phyloP scores from a whole-genome alignment of 2,329 filamentous ascomycete genomes.

The Chaetomiaceae sp. region DNA sequence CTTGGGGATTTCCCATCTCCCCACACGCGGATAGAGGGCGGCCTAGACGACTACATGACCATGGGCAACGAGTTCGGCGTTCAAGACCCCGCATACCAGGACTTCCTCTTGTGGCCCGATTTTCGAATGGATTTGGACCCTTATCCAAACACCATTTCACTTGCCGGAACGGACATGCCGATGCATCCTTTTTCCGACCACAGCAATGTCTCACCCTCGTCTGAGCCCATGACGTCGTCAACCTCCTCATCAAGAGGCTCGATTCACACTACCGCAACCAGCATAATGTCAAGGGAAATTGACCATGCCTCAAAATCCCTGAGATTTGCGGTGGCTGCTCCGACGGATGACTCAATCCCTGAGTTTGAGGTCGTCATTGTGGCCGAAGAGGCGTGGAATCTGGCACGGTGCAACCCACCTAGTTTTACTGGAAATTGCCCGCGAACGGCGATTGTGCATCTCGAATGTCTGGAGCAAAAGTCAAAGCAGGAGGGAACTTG shows the following conservation, averaged over 20 bases:
- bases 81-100: conserved; percentile 39
- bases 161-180: conserved; percentile 34
- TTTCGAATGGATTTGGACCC: conserved; percentile 43
- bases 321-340: conserved; percentile 30
- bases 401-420: conserved; percentile 47
- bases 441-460: conserved; percentile 47
- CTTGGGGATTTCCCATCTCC: conserved; percentile 37
- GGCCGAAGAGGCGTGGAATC: conserved; percentile 47
- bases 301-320: conserved; percentile 33
- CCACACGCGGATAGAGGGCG: conserved; percentile 33
- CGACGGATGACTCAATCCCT: conserved; percentile 33
- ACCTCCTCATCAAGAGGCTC: conserved; percentile 41
- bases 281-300: conserved; percentile 42
- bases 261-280: conserved; percentile 44
- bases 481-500: conserved; percentile 46
- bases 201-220: conserved; percentile 40
- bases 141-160: conserved; percentile 33
- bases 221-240: conserved; percentile 39
- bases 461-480: conserved; percentile 48
- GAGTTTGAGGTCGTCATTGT: conserved; percentile 46
- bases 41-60: conserved; percentile 41
- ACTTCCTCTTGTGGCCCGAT: conserved; percentile 42
- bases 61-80: conserved; percentile 35
- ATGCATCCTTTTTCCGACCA: conserved; percentile 38
- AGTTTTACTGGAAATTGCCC: conserved; percentile 43